These are phyloP conservation scores for Crassisporium funariophilum DNA, from an alignment of 768 basidiomycete species.

Conservation along the genomic window DNA sequence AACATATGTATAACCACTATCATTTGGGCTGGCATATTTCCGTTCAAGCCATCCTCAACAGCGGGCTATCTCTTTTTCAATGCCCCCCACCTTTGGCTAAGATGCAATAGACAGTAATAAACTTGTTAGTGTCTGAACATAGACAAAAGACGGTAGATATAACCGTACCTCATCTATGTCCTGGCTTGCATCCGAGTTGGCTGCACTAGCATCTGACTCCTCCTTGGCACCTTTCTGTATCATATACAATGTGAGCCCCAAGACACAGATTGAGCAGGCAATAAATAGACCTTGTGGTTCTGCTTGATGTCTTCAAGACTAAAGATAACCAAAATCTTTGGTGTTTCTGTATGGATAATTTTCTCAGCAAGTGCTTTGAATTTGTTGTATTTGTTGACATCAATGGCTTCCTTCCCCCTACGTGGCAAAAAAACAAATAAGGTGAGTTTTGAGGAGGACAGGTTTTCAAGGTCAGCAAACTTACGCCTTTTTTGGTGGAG, in stretches of 20 bases:
- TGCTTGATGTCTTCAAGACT: not conserved
- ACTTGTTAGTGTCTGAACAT: not conserved
- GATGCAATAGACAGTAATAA: not conserved
- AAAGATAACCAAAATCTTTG: not conserved
- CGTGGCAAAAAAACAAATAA: not conserved
- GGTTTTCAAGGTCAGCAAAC: not conserved
- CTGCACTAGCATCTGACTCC: no score
- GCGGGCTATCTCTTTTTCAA: not conserved
- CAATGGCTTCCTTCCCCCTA: not conserved
- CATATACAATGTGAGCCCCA: no score
- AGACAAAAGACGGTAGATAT: no score
- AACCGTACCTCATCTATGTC: not conserved
- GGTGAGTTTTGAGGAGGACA: not conserved
- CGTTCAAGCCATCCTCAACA: not conserved
- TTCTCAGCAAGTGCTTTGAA: not conserved
- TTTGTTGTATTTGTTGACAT: not conserved
- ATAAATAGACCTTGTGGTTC: no score
- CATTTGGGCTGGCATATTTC: not conserved
- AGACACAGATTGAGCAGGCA: no score
- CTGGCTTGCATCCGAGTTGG: no score
- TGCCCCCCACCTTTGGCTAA: not conserved
- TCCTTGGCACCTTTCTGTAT: no score
- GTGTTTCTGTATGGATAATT: not conserved
- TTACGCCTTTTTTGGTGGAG: not conserved
- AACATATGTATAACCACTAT: not conserved